Evolutionary conservation across 2,329 filamentous ascomycete species (phyloP).

Genomic region (Fusarium nelsonii): DNA sequence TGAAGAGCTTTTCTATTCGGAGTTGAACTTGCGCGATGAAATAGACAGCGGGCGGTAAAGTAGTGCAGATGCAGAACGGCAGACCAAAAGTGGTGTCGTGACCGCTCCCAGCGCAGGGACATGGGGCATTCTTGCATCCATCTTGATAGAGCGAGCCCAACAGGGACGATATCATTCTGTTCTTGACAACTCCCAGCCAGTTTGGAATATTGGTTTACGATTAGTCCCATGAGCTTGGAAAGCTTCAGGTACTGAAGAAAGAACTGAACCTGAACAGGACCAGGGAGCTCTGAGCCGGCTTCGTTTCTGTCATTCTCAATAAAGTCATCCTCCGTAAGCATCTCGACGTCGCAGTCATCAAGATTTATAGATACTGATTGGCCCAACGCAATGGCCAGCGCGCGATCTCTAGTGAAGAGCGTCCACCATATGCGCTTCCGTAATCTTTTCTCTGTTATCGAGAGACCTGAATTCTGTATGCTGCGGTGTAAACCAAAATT

Average conservation of each 20-base stretch:
- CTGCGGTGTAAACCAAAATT: constrained; percentile 98
- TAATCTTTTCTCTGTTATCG: constrained; percentile 86
- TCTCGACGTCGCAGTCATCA: constrained; percentile 97
- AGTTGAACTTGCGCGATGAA: constrained; percentile 82
- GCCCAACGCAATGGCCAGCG: constrained; percentile 96
- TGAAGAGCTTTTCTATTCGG: constrained; percentile 52
- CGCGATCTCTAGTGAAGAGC: constrained; percentile 92
- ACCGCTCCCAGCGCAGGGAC: constrained; percentile 91
- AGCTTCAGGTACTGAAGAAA: constrained; percentile 98
- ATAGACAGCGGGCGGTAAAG: constrained; percentile 92
- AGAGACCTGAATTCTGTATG: constrained; percentile 94
- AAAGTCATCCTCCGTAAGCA: constrained; percentile 96
- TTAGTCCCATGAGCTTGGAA: constrained; percentile 97
- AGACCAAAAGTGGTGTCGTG: constrained; percentile 94
- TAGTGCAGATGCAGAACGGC: constrained; percentile 95
- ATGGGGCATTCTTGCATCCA: constrained; percentile 97
- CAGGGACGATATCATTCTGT: constrained; percentile 78
- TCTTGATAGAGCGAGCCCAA: constrained; percentile 83
- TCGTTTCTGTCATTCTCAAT: constrained; percentile 88
- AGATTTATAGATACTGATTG: constrained; percentile 95
- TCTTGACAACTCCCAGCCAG: constrained; percentile 95
- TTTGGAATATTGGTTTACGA: constrained; percentile 88
- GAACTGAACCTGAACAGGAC: constrained; percentile 92
- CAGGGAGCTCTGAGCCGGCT: constrained; percentile 79
- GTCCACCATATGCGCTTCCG: constrained; percentile 99